These are phyloP conservation scores for Themeda triandra DNA, from an alignment of 176 grass and related monocot species.

Conservation along the genomic window DNA sequence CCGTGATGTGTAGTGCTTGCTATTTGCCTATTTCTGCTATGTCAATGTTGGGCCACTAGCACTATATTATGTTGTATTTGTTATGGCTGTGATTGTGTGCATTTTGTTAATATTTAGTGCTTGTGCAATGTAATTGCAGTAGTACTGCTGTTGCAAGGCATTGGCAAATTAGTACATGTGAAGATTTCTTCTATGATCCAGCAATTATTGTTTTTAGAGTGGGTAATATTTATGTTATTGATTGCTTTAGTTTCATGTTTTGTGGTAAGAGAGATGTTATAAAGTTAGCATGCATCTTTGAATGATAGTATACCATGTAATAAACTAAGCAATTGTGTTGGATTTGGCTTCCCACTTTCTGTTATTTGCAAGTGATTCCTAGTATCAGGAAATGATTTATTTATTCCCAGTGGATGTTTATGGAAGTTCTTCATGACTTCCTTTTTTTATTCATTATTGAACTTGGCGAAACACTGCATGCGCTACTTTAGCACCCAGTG, in stretches of 20 bases:
- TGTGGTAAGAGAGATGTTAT: not conserved
- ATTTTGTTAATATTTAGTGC: not conserved
- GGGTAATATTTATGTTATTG: not conserved
- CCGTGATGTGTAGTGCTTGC: not conserved
- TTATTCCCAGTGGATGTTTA: not conserved
- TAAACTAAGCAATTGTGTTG: not conserved
- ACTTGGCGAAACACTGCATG: not conserved
- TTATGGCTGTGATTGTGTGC: not conserved
- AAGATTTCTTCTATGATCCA: not conserved
- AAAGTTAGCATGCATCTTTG: not conserved
- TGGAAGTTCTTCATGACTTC: not conserved
- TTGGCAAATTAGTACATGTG: not conserved
- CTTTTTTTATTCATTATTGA: not conserved
- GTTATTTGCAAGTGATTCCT: not conserved
- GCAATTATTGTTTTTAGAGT: not conserved
- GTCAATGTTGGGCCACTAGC: not conserved
- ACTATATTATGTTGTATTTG: not conserved
- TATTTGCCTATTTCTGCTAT: slow-evolving; percentile 8
- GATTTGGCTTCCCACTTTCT: not conserved
- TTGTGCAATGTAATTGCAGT: not conserved
- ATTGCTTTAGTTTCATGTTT: not conserved
- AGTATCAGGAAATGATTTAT: not conserved
- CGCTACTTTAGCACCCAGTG: not conserved
- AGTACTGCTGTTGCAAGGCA: not conserved
- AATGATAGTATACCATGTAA: not conserved